A percentile compares a stretch with the other conserved stretches of the same genome.
Evolutionary conservation across 2,329 filamentous ascomycete genomes (phyloP).

Genomic region (Ophiobolus disseminans): DNA sequence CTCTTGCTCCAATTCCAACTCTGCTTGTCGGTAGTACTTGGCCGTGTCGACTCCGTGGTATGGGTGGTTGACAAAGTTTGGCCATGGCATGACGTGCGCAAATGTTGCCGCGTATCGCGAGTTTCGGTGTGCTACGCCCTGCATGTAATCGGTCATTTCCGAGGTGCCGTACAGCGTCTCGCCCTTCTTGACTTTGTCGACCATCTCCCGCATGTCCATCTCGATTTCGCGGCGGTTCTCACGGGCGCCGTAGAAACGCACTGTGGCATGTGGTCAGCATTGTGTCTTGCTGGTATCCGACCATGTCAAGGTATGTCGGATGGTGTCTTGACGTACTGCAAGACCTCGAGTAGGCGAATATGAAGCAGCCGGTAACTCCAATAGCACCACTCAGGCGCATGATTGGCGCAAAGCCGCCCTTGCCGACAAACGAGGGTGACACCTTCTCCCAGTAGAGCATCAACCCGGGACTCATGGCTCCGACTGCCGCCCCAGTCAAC

Average conservation of each 20-base stretch:
- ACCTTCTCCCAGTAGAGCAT: slow-evolving; percentile 83
- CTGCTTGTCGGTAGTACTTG: slow-evolving; percentile 97
- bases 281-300: neutral
- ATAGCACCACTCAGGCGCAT: slow-evolving; percentile 81
- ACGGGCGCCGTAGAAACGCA: slow-evolving; percentile 92
- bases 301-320: neutral
- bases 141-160: slow-evolving; percentile 82
- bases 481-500: slow-evolving; percentile 70
- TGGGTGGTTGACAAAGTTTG: slow-evolving; percentile 95
- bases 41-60: slow-evolving; percentile 94
- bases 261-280: slow-evolving; percentile 54
- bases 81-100: slow-evolving; percentile 87
- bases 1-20: slow-evolving; percentile 90
- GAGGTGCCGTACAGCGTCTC: slow-evolving; percentile 87
- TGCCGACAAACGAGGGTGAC: slow-evolving; percentile 83
- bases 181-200: slow-evolving; percentile 90
- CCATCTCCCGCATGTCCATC: slow-evolving; percentile 99
- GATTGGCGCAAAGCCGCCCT: slow-evolving; percentile 79
- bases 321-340: slow-evolving; percentile 68
- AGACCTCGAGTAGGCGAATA: slow-evolving; percentile 85
- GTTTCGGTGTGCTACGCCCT: slow-evolving; percentile 90
- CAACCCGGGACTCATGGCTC: slow-evolving; percentile 74
- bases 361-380: slow-evolving; percentile 77
- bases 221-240: slow-evolving; percentile 93
- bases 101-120: slow-evolving; percentile 89